Evolutionary conservation across 108 stramenopile genomes (phyloP), one percentile per base, ranked within the genome.

Genomic region (Cyclotella kingstonii): DNA sequence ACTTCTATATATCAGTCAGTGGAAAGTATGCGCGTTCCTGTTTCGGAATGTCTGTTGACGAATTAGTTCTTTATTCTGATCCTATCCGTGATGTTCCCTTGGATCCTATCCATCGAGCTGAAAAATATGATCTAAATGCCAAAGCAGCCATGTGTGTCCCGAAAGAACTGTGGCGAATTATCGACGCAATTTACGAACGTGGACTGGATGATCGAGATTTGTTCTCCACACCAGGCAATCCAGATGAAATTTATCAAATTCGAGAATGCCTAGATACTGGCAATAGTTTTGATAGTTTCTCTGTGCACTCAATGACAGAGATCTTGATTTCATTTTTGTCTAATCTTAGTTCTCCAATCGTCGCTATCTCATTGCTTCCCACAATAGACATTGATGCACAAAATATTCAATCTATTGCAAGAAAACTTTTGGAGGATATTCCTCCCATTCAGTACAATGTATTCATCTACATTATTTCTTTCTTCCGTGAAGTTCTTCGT

Each of bases 391-490:
- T 94, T 62, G 96, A 94, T 60, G 76, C 88, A 4, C 81, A 86
- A 54, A 85, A 85, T 49, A 83, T 97, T 49, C 85, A 84, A 62
- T 62, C 78, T 3, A 81, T 76, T 79, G 80, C 93, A 2, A 55
- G 93, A 28, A 68, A 73, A 30, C 85, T 99, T 33, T 52, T 98
- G 73, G 94, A 91, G 62, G 86, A 85, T 28, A 76, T 99, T 38
- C 92, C 94, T 14, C 92, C 94, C 18, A 77, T 96, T 28, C 84
- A 91, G 52, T 97, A 97, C 79, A 97, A 97, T 73, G 85, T 91
- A 7, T 94, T 99, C 56, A 91, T 95, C n/a, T 99, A 99, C 79
- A 71, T 98, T 36, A 78, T 96, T 36, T 94, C 96, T 15, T 96
- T 98, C 63, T 93, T 95, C 67, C 90, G 95, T 30, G 94, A 97